Conservation (phyloP, 768 basidiomycete genomes). For the Serendipita sp. region DNA sequence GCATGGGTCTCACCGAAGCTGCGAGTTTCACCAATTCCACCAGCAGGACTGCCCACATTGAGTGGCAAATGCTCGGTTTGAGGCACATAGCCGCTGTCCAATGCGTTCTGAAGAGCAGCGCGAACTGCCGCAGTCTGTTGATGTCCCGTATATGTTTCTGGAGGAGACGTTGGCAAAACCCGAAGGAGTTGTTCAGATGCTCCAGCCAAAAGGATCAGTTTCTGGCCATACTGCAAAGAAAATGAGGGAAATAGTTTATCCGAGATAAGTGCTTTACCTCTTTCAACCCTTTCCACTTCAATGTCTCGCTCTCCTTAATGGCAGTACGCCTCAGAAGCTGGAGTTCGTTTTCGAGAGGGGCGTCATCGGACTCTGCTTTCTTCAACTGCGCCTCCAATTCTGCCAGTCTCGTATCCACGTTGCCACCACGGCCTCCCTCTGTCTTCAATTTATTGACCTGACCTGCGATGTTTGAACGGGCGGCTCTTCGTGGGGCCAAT, state of each 20-base stretch:
- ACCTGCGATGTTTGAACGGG: constrained; percentile 37
- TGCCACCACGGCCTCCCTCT: constrained; percentile 37
- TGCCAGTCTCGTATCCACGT: constrained; percentile 44
- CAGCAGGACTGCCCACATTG: constrained; percentile 30
- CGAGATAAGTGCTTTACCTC: constrained; percentile 34
- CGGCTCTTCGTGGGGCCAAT: constrained; percentile 44
- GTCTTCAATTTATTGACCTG: constrained; percentile 55
- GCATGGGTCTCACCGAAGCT: constrained; percentile 80
- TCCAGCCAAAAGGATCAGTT: constrained; percentile 56
- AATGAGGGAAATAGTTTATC: not conserved
- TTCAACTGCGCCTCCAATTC: constrained; percentile 58
- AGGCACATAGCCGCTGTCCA: constrained; percentile 55
- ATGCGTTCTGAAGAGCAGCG: constrained; percentile 57
- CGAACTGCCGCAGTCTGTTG: constrained; percentile 52
- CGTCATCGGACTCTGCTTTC: constrained; percentile 48
- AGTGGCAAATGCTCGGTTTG: constrained; percentile 44
- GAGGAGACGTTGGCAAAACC: constrained; percentile 53
- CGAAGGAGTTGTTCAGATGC: constrained; percentile 46
- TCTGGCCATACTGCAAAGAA: constrained; percentile 54
- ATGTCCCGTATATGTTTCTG: constrained; percentile 43
- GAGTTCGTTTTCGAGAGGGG: constrained; percentile 50
- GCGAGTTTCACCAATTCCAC: constrained; percentile 43
- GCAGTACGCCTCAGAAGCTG: constrained; percentile 62
- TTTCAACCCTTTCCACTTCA: constrained; percentile 67
- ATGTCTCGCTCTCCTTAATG: constrained; percentile 52